Conservation (phyloP, 306 rosid genomes). For the barrel medic (Medicago truncatula) region DNA sequence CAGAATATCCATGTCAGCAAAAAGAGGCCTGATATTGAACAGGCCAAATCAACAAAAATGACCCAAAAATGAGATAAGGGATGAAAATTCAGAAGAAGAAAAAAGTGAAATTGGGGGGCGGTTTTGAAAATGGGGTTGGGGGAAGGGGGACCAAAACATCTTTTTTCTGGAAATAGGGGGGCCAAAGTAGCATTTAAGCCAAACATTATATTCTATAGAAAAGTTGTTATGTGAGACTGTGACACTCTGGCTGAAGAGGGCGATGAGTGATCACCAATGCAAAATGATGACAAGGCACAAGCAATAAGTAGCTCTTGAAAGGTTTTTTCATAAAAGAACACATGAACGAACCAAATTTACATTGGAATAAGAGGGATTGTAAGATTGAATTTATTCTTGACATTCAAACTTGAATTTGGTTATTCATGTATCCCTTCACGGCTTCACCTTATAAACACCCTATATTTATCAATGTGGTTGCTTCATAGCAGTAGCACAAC, state of each 20-base stretch:
- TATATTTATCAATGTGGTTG: neutral
- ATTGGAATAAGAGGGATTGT: neutral
- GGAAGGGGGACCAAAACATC: too few relatives aligned
- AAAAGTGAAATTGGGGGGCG: too few relatives aligned
- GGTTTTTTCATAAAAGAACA: neutral
- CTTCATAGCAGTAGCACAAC: neutral
- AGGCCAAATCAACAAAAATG: too few relatives aligned
- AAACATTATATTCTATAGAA: neutral
- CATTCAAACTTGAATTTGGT: neutral
- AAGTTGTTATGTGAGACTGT: neutral
- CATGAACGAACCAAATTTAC: neutral
- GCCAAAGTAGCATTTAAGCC: too few relatives aligned
- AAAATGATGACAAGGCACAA: neutral
- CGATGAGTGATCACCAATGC: neutral
- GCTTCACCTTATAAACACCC: neutral
- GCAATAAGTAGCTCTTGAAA: neutral
- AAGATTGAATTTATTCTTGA: neutral
- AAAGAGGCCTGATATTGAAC: too few relatives aligned
- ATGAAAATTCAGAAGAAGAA: too few relatives aligned
- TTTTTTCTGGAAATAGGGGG: too few relatives aligned
- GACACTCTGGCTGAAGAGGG: neutral
- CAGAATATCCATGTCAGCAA: too few relatives aligned
- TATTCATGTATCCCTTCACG: neutral
- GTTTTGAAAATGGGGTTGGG: too few relatives aligned
- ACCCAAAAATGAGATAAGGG: too few relatives aligned